Evolutionary conservation across 2,329 filamentous ascomycete genomes (phyloP), one percentile per base, ranked within the genome.

Genomic region (Talaromyces atroroseus): DNA sequence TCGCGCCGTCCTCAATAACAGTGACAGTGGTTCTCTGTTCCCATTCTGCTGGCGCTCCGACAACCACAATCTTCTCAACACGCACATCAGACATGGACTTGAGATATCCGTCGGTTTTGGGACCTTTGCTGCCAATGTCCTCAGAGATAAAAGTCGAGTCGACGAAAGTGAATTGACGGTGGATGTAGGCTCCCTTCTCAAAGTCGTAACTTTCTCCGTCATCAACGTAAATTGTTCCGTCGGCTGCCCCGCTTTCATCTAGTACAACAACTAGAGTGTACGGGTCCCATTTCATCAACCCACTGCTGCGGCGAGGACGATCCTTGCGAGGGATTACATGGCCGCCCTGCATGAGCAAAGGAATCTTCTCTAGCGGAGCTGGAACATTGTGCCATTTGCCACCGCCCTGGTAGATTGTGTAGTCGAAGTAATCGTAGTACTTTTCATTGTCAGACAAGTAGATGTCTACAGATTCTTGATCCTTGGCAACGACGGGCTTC

Each of bases 351-450:
- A 97, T 94, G 46, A 99, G 79, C 14, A 99, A 75, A 0, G 94
- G 92, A 18, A 96, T 89, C 65, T 87, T 90, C 56, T 96, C 89
- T 2, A 97, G 79, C 0, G 92, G 89, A 0, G 92, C 89, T 1
- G 83, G 74, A 38, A 96, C 77, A 0, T 82, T 87, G 59, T 90
- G 78, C 40, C 76, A 77, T 70, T 87, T 87, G 61, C 89, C 88
- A 60, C 86, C 84, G 23, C 87, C 82, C 21, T 85, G 86, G 67
- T 95, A 84, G 45, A 84, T 77, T 44, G 87, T 84, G 75, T 90
- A 96, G 65, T 90, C 90, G 69, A 94, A 95, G 77, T 99, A 99
- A 74, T 97, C 89, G 67, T 92, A 99, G 73, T 99, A 97, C 53
- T 88, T 82, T 71, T 95, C 89, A 58, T 87, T 82, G 64, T 97